These are phyloP conservation scores for Piloderma croceum DNA, from an alignment of 768 basidiomycete species.

Conservation along the genomic window DNA sequence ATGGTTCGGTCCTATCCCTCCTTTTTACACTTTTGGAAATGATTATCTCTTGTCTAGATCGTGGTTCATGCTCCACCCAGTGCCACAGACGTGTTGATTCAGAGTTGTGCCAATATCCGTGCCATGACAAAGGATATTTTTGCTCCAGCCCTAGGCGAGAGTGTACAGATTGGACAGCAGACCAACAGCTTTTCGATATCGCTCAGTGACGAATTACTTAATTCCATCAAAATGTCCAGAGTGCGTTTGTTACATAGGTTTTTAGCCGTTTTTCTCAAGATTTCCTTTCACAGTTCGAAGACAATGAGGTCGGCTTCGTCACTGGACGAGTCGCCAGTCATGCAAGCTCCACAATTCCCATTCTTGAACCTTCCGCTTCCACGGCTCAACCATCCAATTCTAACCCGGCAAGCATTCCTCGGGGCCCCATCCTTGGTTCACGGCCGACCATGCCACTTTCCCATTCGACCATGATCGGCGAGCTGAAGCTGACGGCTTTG, in stretches of 20 bases:
- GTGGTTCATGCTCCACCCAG: conserved; percentile 72
- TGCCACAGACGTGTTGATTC: conserved; percentile 68
- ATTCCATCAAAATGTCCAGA: conserved; percentile 76
- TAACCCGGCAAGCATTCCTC: conserved; percentile 17
- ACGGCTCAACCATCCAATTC: conserved; percentile 20
- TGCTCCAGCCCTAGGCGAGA: conserved; percentile 71
- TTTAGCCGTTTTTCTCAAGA: conserved; percentile 1
- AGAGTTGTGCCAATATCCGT: conserved; percentile 76
- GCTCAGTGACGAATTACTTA: conserved; percentile 83
- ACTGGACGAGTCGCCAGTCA: conserved; percentile 82
- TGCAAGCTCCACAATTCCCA: conserved; percentile 83
- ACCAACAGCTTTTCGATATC: conserved; percentile 93
- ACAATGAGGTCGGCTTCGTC: conserved; percentile 93
- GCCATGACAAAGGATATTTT: conserved; percentile 92
- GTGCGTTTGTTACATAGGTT: conserved; percentile 40
- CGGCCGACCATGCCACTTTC: conserved; percentile 65
- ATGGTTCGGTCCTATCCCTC: conserved; percentile 51
- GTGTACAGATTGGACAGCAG: conserved; percentile 89
- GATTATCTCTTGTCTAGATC: conserved; percentile 46
- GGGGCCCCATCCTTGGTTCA: conserved; percentile 52
- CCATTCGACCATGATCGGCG: conserved; percentile 94
- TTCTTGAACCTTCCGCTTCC: conserved; percentile 64
- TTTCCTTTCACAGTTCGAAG: conserved; percentile 69
- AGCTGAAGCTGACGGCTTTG: conserved; percentile 85
- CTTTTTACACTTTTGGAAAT: neutral